These are phyloP conservation scores for Coniochaeta sp. DNA, from an alignment of 2,329 filamentous ascomycete species.

Conservation along the genomic window DNA sequence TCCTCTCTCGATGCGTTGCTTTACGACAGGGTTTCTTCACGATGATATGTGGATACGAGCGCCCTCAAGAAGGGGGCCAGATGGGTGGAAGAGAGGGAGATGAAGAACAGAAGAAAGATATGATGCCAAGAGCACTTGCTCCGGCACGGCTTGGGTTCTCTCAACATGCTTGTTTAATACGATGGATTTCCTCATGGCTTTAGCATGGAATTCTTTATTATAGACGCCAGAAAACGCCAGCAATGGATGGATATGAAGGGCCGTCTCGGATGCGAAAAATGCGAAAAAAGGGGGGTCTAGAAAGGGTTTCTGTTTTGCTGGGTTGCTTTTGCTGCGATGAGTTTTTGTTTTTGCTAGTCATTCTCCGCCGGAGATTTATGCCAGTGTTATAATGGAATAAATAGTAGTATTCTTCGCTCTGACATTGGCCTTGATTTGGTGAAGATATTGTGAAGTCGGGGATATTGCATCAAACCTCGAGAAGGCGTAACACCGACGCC, in stretches of 20 bases:
- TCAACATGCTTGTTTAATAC: neutral
- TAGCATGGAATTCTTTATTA: neutral
- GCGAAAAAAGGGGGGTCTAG: neutral
- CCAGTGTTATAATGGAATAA: neutral
- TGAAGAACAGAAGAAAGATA: no score
- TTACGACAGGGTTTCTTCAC: neutral
- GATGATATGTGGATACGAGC: neutral
- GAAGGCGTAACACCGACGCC: neutral
- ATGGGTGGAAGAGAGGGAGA: neutral
- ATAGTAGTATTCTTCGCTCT: neutral
- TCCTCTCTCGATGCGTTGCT: neutral
- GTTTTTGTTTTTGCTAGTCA: neutral
- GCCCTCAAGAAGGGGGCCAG: neutral
- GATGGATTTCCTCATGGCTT: neutral
- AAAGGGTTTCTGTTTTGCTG: neutral
- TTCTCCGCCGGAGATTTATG: neutral
- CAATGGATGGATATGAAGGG: constrained; percentile 1
- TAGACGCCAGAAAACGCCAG: constrained; percentile 3
- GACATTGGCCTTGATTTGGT: neutral
- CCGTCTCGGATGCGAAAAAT: neutral
- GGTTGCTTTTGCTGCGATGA: neutral
- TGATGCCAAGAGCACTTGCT: neutral
- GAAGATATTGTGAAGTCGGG: neutral
- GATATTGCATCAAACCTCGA: neutral
- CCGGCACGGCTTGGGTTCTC: neutral